phyloP scores from a whole-genome alignment of 176 grass and related monocot species.

The Musa troglodytarum region DNA sequence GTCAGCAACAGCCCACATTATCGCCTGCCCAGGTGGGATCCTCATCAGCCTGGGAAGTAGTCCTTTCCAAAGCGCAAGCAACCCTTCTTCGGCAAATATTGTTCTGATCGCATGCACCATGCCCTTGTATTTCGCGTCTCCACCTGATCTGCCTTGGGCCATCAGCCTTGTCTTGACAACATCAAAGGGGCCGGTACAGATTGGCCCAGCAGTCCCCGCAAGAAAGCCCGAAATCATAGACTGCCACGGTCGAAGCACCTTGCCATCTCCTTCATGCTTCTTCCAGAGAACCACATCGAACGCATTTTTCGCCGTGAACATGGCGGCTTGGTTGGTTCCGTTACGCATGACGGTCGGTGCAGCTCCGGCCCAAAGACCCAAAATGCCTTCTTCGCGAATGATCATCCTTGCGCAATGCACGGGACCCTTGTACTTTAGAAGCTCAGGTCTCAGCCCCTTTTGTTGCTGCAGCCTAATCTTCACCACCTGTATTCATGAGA shows the following conservation, averaged over 20 bases:
- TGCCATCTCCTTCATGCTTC: constrained; percentile 81
- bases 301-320: constrained; percentile 93
- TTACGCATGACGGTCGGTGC: constrained; percentile 86
- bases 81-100: constrained; percentile 61
- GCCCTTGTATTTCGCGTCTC: constrained; percentile 57
- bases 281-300: constrained; percentile 82
- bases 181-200: constrained; percentile 88
- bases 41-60: constrained; percentile 91
- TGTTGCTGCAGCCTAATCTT: constrained; percentile 91
- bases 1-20: constrained; percentile 90
- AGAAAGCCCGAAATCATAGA: constrained; percentile 90
- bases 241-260: constrained; percentile 70
- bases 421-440: constrained; percentile 76
- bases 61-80: constrained; percentile 66
- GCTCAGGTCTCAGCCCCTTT: constrained; percentile 66
- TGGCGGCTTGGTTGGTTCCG: constrained; percentile 87
- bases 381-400: constrained; percentile 62
- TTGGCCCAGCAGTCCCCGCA: constrained; percentile 75
- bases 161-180: constrained; percentile 89
- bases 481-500: constrained; percentile 46
- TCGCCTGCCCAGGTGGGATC: constrained; percentile 88
- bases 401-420: constrained; percentile 79
- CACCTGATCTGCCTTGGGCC: constrained; percentile 67
- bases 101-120: constrained; percentile 69
- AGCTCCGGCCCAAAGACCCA: constrained; percentile 82